Percentiles rank a stretch among this genome's conserved stretches.
These are phyloP conservation scores for Ceratocystis huliohia DNA, from an alignment of 2,329 filamentous ascomycete species.

Conservation along the genomic window DNA sequence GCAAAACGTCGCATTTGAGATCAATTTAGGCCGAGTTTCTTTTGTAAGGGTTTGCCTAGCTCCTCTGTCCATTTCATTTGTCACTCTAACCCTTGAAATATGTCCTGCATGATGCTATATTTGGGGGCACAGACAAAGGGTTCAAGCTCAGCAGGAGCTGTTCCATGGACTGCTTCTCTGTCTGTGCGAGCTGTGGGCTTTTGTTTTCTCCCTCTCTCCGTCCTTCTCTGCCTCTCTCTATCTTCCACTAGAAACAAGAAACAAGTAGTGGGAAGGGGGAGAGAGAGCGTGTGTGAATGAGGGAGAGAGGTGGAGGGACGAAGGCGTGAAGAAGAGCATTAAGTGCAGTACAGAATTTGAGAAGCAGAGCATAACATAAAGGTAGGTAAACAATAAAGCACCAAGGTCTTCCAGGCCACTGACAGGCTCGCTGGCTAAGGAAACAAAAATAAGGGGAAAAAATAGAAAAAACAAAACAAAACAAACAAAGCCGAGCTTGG, in stretches of 20 bases:
- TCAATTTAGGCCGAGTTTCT: constrained; percentile 2
- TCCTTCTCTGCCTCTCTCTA: neutral
- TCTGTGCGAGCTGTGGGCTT: neutral
- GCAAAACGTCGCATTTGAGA: neutral
- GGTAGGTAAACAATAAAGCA: neutral
- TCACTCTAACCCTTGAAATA: neutral
- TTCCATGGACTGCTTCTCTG: constrained; percentile 9
- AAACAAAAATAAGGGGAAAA: neutral
- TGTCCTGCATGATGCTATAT: neutral
- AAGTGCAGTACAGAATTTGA: no score
- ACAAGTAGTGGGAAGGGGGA: no score
- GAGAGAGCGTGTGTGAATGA: no score
- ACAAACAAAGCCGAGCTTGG: neutral
- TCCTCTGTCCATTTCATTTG: neutral
- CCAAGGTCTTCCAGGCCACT: neutral
- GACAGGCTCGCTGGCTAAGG: neutral
- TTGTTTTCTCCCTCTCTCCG: neutral
- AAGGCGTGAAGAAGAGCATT: no score
- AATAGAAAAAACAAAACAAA: neutral
- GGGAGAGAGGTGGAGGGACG: no score
- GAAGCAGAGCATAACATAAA: neutral
- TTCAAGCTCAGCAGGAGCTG: constrained; percentile 4
- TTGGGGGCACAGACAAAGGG: constrained; percentile 9
- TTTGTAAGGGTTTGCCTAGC: neutral
- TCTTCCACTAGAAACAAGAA: no score